Evolutionary conservation across 495 filamentous ascomycete genomes (phyloP), one percentile per base, ranked within the genome.

Genomic region (Hypoxylon subgilvum): DNA sequence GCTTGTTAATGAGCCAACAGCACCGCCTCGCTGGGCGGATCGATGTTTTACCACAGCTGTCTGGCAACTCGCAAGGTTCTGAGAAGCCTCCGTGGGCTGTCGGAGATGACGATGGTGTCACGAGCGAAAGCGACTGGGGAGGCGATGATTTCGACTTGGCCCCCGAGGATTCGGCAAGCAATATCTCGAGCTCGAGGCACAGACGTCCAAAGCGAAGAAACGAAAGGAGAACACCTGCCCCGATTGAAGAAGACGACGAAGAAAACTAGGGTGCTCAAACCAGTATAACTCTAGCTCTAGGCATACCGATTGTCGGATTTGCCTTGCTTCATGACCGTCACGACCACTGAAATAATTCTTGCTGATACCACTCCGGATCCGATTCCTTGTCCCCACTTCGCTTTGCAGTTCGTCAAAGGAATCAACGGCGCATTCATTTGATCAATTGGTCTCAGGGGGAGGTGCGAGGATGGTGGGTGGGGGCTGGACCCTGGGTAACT

Each of bases 161-260:
- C 18, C 85, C 85, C 1, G 85, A 88, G 64, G 85, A 88, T 67
- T 82, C 78, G 31, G 94, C 94, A 10, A 96, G 91, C 71, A 96
- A 97, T 62, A 90, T 97, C 47, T 88, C 85, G 61, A 89, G 85
- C 32, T 88, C 84, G 51, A 78, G 89, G 48, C 78, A 84, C 22
- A 79, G 90, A 44, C 75, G 89, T 65, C 87, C 84, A 4, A 89
- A 89, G 76, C 72, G 85, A 54, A 78, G 88, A 48, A 82, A 80
- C 46, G 89, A 92, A 73, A 78, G 90, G 65, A 80, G 88, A 8
- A 96, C 91, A 2, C 91, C 91, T 0, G 91, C 90, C 13, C 84
- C 85, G 0, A 90, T 95, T 6, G 89, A 91, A 71, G 92, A 96
- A 71, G 90, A 94, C 66, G 85, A 86, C 14, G 87, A 90, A 67